Percentiles rank a stretch among this genome's conserved stretches.
These are phyloP conservation scores for Capronia coronata DNA, from an alignment of 2,329 filamentous ascomycete genomes.

Conservation along the genomic window DNA sequence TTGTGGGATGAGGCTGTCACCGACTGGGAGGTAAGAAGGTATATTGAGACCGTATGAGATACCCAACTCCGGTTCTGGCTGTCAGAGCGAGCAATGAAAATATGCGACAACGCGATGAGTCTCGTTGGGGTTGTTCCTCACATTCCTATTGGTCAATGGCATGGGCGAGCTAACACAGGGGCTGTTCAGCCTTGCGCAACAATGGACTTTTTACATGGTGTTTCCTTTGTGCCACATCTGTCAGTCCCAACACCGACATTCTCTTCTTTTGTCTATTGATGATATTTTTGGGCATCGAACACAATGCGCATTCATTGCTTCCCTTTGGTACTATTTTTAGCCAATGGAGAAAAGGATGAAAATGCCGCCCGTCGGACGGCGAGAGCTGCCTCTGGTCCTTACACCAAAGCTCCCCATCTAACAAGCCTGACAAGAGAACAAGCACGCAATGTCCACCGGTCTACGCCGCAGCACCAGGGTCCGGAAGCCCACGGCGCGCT, in stretches of 20 bases:
- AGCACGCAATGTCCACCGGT: not conserved
- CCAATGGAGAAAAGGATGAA: not conserved
- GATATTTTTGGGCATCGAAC: conserved; percentile 2
- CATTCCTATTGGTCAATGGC: not conserved
- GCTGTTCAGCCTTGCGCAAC: not conserved
- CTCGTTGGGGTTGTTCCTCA: not conserved
- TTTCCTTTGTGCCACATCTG: conserved; percentile 1
- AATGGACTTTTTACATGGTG: not conserved
- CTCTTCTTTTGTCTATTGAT: not conserved
- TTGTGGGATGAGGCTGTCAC: conserved; percentile 95
- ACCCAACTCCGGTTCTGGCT: conserved; percentile 2
- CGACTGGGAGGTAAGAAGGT: conserved; percentile 66
- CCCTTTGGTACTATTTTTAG: conserved; percentile 5
- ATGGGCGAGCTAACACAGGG: not conserved
- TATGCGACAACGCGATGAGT: not conserved
- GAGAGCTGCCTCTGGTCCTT: not conserved
- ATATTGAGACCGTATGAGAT: conserved; percentile 28
- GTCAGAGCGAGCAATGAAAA: not conserved
- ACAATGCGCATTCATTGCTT: conserved; percentile 5
- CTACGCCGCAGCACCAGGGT: not conserved
- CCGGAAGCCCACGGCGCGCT: not conserved
- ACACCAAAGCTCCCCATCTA: not conserved
- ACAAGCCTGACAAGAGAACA: not conserved
- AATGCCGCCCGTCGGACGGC: not conserved
- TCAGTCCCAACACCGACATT: not conserved